Evolutionary conservation across 2,329 filamentous ascomycete species (phyloP), one percentile per base, ranked within the genome.

Genomic region (Plenodomus lindquistii): DNA sequence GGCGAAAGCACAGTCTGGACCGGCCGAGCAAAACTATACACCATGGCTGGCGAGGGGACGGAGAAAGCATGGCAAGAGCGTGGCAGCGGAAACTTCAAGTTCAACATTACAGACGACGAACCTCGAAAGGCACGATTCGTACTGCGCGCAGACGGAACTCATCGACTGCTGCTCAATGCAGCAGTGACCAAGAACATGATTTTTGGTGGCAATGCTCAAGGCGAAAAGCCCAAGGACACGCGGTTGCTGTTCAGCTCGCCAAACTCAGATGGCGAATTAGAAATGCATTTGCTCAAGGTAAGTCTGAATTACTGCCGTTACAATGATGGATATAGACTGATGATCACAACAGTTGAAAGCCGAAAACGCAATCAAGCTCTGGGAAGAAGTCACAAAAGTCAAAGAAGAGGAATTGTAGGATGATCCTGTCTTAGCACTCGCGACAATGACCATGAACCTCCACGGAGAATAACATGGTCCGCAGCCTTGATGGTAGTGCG

Each of bases 141-240:
- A 52, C 91, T 97, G 85, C 87, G 93, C 16, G 91, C 95, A 59
- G 92, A 97, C 65, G 91, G 91, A 51, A 94, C 90, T 1, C 85
- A 92, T 63, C 84, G 91, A 18, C 85, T 97, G 44, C 86, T 96
- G 53, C 78, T 97, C 42, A 97, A 97, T 74, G 90, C 88, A 1
- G 84, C 86, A 1, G 80, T 97, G 50, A 83, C 91, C 50, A 87
- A 89, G 48, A 83, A 85, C 4, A 88, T 95, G 82, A 84, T 85
- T 37, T 90, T 95, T 65, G 86, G 91, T 51, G 86, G 90, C 52
- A 84, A 91, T 54, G 66, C 74, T 4, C 69, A 73, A 35, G 82
- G 83, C 40, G 74, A 75, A 42, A 88, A 87, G 61, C 85, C 89
- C 22, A 84, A 82, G 36, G 81, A 88, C 52, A 90, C 90, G 71